Base-by-base conservation (phyloP, 1,139 yeast species). In the Magnusiomyces fungicola region DNA sequence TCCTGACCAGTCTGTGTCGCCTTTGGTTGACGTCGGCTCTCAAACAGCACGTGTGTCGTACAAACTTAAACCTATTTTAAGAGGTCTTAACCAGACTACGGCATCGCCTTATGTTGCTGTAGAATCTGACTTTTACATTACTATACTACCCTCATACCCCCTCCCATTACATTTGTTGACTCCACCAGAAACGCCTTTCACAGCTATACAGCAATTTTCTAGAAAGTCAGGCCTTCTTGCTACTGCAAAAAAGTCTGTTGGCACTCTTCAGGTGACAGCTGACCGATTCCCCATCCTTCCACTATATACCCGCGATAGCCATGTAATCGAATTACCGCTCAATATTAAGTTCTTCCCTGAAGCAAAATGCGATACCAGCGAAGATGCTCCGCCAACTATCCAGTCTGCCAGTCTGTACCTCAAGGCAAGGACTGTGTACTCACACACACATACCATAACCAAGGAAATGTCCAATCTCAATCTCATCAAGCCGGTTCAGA, bases 381-480 rank as follows among this genome's bases (percentile, higher is more conserved):
- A 7, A 12, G 36, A 32, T 14, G 5, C 16, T 32, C 36, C 36
- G 5, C 36, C 36, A 6, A 7, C 36, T 9, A 14, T 32, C 10
- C 36, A 32, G 9, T 12, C 9, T n/a, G 16, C n/a, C 16, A 32
- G 36, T 18, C n/a, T 32, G 14, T 29, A 29, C 19, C 25, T 41
- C 18, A 41, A 41, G 18, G 44, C 44, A 2, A 22, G 44, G 5
- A 41, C 44, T 4, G 44, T 41, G 2, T 41, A 21, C 16, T 41
- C 44, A 7, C 12, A 19, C 33, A 5, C 14, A n/a, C 6, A 14
- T 5, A 18, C 44, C 16, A 27, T 41, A n/a, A 27, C 14, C 5
- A 29, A 16, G 2, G 16, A n/a, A 12, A 19, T 23, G 10, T 18
- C 29, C 9, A 29, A 30, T 30, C 23, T 23, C 10, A 16, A n/a